These are phyloP conservation scores for Cystobasidiaceae sp. DNA, from an alignment of 1,284 basidiomycete genomes.

Conservation along the genomic window DNA sequence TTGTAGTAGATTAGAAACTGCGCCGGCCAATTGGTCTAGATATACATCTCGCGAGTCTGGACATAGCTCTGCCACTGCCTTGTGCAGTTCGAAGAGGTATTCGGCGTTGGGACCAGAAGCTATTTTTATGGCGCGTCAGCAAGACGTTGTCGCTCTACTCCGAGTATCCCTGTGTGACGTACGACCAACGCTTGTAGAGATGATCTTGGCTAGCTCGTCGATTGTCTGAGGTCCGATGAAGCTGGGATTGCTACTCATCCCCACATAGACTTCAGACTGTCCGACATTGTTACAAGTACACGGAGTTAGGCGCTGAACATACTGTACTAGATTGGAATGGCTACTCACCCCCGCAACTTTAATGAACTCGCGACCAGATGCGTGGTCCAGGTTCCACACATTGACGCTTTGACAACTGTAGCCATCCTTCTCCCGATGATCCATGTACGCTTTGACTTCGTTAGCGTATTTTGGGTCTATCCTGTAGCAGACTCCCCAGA, in stretches of 20 bases:
- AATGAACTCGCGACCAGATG: slow-evolving; percentile 39
- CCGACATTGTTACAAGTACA: not conserved
- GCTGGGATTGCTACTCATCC: slow-evolving; percentile 66
- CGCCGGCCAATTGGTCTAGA: slow-evolving; percentile 5
- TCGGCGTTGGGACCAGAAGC: slow-evolving; percentile 27
- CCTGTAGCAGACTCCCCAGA: slow-evolving; percentile 81
- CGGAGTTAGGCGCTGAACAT: not conserved
- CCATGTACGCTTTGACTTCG: slow-evolving; percentile 74
- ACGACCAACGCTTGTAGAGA: slow-evolving; percentile 15
- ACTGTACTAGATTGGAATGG: not conserved
- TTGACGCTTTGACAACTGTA: slow-evolving; percentile 63
- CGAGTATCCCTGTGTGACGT: not conserved
- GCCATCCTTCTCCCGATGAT: slow-evolving; percentile 80
- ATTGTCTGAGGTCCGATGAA: slow-evolving; percentile 77
- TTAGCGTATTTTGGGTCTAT: slow-evolving; percentile 67
- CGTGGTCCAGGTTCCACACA: slow-evolving; percentile 53
- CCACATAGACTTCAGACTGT: slow-evolving; percentile 60
- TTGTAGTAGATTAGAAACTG: not conserved
- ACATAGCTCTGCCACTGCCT: slow-evolving; percentile 12
- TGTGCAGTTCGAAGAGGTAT: slow-evolving; percentile 28
- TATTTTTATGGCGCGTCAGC: not conserved
- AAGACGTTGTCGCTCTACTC: not conserved
- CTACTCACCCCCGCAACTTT: not conserved
- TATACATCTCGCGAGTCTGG: slow-evolving; percentile 16
- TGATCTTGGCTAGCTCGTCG: slow-evolving; percentile 55